These are phyloP conservation scores for Borealophlyctis nickersoniae DNA, from an alignment of 192 early-diverging fungal genomes.

Conservation along the genomic window DNA sequence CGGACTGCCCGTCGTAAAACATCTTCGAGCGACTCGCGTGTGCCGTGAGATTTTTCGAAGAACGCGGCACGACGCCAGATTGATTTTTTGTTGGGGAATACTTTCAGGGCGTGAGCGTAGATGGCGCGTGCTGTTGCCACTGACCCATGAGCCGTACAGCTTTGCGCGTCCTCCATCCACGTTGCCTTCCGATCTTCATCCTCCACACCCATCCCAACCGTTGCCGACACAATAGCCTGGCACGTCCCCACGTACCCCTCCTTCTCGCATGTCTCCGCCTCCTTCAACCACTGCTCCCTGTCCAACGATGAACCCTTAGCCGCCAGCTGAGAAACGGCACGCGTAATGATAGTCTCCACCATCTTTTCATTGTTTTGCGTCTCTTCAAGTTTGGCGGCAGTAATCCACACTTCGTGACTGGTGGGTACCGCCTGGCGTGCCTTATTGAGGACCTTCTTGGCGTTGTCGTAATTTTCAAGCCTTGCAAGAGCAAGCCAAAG, in stretches of 20 bases:
- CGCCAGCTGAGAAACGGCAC: conserved; percentile 67
- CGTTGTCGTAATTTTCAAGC: conserved; percentile 85
- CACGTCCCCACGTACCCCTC: conserved; percentile 76
- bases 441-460: conserved; percentile 85
- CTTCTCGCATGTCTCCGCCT: conserved; percentile 77
- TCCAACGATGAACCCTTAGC: conserved; percentile 65
- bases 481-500: conserved; percentile 94
- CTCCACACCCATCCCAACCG: conserved; percentile 74
- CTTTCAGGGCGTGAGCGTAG: conserved; percentile 74
- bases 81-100: conserved; percentile 71
- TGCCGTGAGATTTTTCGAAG: conserved; percentile 82
- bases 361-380: conserved; percentile 64
- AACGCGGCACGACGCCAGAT: conserved; percentile 86
- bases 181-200: conserved; percentile 74
- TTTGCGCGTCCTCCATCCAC: conserved; percentile 91
- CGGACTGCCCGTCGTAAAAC: conserved; percentile 81
- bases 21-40: conserved; percentile 67
- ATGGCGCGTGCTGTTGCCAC: conserved; percentile 83
- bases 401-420: conserved; percentile 92
- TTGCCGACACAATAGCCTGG: conserved; percentile 78
- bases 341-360: conserved; percentile 66
- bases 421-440: conserved; percentile 82
- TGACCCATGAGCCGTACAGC: conserved; percentile 54
- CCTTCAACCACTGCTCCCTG: conserved; percentile 86
- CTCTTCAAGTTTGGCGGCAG: conserved; percentile 89